Conservation (phyloP, 148 eudicot genomes). For the Vaccinium corymbosum region DNA sequence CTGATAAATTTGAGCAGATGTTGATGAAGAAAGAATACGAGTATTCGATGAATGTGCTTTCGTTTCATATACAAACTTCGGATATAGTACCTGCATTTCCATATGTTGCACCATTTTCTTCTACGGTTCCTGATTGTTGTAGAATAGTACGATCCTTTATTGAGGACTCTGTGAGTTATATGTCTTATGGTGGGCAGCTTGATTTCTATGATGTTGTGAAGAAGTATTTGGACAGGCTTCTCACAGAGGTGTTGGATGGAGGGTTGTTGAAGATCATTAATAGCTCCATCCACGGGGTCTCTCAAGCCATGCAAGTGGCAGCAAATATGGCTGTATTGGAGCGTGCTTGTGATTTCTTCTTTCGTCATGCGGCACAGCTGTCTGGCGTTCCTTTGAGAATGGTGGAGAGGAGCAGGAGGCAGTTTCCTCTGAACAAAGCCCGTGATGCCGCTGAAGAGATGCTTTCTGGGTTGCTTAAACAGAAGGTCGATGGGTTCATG, state of each 20-base stretch:
- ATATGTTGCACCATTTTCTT: constrained; percentile 86
- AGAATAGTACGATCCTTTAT: constrained; percentile 86
- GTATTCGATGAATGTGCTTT: constrained; percentile 91
- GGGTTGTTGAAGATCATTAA: constrained; percentile 68
- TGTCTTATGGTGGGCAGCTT: constrained; percentile 95
- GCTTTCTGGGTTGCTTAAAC: constrained; percentile 90
- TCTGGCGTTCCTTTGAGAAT: constrained; percentile 91
- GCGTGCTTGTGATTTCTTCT: constrained; percentile 98
- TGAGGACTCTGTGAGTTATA: constrained; percentile 95
- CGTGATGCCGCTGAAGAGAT: constrained; percentile 92
- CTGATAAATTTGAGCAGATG: constrained; percentile 93
- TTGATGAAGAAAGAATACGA: constrained; percentile 96
- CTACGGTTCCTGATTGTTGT: constrained; percentile 96
- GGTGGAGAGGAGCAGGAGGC: constrained; percentile 86
- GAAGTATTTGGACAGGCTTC: constrained; percentile 85
- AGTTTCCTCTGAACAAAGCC: constrained; percentile 71
- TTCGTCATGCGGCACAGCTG: constrained; percentile 91
- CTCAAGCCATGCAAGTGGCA: constrained; percentile 96
- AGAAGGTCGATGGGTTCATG: constrained; percentile 86
- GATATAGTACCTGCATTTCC: constrained; percentile 92
- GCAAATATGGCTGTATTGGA: constrained; percentile 97
- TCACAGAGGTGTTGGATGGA: constrained; percentile 81
- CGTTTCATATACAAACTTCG: constrained; percentile 86
- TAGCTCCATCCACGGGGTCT: constrained; percentile 66
- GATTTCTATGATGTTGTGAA: constrained; percentile 91